These are phyloP conservation scores for Pyrus betulifolia DNA, from an alignment of 306 rosid genomes.

Conservation along the genomic window DNA sequence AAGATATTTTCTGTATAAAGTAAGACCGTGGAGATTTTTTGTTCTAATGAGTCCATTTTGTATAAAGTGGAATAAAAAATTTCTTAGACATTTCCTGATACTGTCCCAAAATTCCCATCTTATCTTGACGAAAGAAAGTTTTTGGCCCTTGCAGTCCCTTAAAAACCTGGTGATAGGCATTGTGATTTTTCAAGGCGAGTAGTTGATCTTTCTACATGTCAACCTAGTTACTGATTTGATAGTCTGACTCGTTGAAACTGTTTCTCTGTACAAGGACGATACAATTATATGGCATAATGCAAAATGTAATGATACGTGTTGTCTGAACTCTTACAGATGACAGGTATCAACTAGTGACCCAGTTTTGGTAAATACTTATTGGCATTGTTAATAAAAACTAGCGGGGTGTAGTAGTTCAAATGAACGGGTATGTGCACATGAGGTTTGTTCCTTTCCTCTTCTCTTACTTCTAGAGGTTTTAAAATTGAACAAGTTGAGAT, in stretches of 20 bases:
- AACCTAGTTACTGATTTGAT: not conserved
- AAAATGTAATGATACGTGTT: not conserved
- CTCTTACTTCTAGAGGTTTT: not conserved
- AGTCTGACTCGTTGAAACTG: not conserved
- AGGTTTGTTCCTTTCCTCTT: slow-evolving; percentile 14
- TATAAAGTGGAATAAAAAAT: not conserved
- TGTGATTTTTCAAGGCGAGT: not conserved
- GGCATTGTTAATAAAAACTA: slow-evolving; percentile 6
- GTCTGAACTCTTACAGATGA: slow-evolving; percentile 25
- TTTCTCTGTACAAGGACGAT: not conserved
- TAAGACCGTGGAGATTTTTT: not conserved
- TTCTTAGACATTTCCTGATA: not conserved
- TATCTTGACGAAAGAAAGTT: not conserved
- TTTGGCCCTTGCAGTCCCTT: not conserved
- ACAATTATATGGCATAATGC: not conserved
- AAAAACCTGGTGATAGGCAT: not conserved
- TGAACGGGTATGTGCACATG: slow-evolving; percentile 1
- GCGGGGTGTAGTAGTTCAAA: not conserved
- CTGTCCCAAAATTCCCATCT: not conserved
- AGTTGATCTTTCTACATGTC: not conserved
- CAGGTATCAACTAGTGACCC: slow-evolving; percentile 9
- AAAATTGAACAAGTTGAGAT: too few species aligned
- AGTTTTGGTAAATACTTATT: slow-evolving; percentile 8
- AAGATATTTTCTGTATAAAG: not conserved
- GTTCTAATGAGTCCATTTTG: not conserved